phyloP scores from a whole-genome alignment of 805 yeast species.

The Millerozyma acaciae region DNA sequence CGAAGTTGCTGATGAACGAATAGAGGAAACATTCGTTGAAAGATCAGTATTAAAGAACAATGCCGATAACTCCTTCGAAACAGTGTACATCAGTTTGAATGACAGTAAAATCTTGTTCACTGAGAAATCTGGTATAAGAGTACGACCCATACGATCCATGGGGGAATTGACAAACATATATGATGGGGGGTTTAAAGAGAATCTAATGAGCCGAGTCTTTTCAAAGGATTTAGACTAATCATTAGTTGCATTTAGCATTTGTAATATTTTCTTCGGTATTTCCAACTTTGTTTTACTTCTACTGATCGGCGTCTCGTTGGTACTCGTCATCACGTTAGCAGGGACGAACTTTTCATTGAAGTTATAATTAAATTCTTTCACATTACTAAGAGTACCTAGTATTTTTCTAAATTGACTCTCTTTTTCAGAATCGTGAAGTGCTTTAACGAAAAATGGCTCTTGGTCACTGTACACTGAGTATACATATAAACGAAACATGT shows the following conservation, averaged over 20 bases:
- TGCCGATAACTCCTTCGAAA: conserved; percentile 9
- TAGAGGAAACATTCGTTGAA: conserved; percentile 20
- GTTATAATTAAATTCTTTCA: conserved; percentile 7
- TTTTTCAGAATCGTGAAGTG: not conserved
- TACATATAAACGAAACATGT: conserved; percentile 5
- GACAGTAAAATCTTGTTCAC: conserved; percentile 20
- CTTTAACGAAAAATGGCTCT: conserved; percentile 7
- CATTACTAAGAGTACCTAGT: conserved; percentile 5
- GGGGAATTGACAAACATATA: conserved; percentile 42
- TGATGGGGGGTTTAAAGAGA: conserved; percentile 46
- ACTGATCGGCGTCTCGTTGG: not conserved
- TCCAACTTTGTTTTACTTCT: not conserved
- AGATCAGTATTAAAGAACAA: conserved; percentile 10
- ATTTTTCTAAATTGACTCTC: conserved; percentile 3
- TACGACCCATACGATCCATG: conserved; percentile 20
- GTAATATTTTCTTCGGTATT: not conserved
- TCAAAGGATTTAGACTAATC: not conserved
- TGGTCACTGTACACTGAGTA: conserved; percentile 11
- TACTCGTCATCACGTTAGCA: not conserved
- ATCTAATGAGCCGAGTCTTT: conserved; percentile 31
- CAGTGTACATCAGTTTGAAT: conserved; percentile 26
- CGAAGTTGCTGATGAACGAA: conserved; percentile 9
- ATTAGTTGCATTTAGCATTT: not conserved
- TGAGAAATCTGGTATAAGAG: conserved; percentile 10
- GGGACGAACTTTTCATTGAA: conserved; percentile 10